phyloP scores from a whole-genome alignment of 2,329 filamentous ascomycete species.

The Thermoascus crustaceus region DNA sequence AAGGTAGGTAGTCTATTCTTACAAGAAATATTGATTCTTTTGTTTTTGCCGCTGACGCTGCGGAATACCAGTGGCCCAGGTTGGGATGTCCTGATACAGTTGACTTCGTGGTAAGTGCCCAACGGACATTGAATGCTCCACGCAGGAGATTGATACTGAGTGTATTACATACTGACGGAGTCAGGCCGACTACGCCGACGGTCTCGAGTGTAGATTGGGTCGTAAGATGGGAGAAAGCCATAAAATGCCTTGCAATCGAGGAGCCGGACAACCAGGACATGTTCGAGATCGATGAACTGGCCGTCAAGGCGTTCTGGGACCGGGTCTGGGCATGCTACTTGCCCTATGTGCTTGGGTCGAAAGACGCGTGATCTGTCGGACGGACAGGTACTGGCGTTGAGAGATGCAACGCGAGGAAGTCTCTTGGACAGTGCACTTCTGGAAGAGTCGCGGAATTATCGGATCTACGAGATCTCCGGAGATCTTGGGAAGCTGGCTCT shows the following conservation, averaged over 20 bases:
- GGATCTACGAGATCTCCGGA: no score
- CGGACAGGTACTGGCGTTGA: no score
- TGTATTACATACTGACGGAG: no score
- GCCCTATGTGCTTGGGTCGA: slow-evolving; percentile 3
- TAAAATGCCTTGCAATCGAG: slow-evolving; percentile 4
- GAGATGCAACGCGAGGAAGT: no score
- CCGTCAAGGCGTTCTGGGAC: slow-evolving; percentile 7
- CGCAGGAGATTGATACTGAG: no score
- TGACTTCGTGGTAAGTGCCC: neutral
- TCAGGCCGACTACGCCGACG: neutral
- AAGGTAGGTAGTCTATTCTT: neutral
- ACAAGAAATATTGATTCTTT: neutral
- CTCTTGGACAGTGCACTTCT: no score
- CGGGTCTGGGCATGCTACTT: slow-evolving; percentile 5
- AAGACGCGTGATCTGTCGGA: neutral
- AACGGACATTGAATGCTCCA: no score
- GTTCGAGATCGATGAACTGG: slow-evolving; percentile 9
- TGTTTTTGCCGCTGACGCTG: neutral
- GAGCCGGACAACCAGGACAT: slow-evolving; percentile 5
- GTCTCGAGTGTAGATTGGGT: slow-evolving; percentile 4
- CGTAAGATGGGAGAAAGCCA: slow-evolving; percentile 1
- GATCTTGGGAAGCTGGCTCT: no score
- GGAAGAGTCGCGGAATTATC: no score
- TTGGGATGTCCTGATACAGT: neutral
- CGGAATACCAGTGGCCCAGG: neutral